Base-by-base conservation (phyloP, 2,329 filamentous ascomycete species). In the Nothophaeocryptopus gaeumannii region DNA sequence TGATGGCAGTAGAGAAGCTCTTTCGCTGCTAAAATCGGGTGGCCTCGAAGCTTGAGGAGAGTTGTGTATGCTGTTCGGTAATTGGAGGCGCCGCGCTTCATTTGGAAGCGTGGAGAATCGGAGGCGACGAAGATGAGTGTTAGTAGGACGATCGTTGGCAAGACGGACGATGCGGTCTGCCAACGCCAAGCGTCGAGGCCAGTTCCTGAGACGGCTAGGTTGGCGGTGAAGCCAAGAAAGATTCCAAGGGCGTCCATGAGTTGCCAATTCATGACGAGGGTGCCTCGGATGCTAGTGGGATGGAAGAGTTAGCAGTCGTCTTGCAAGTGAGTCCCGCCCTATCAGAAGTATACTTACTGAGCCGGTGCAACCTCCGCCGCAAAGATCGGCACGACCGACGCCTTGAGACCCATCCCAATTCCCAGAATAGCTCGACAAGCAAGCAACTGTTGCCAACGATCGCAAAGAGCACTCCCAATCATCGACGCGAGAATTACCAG, bases 351-450 rank as follows among this genome's bases (percentile, higher is more conserved):
- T 26, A 4, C 20, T 26, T 26, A 26, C 20, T 58, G 55, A 1
- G 61, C 59, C 5, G 64, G 62, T 2, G 60, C 50, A 2, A 66
- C 55, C 44, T 69, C 66, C 26, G 63, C 60, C n/a, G 60, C 61
- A 43, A 67, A 66, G 37, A 69, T 63, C 2, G 66, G 64, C 1
- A 64, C 60, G 26, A 67, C 56, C 3, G 59, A 61, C 7, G 64
- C 67, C 44, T 68, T 67, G 15, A 58, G 58, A 1, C 66, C 66
- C 63, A 67, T 67, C 26, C 66, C 66, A 16, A 67, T 60, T 3
- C 66, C 66, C 15, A 68, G 56, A 5, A 67, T 47, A 31, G 66
- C 52, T 5, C 67, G 63, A 53, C 61, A 67, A 20, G 47, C 60
- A 2, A 70, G 53, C 4, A 70, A 52, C 34, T 61, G 44, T 31